These are phyloP conservation scores for Austroboletus niveus DNA, from an alignment of 1,284 basidiomycete genomes.

Conservation along the genomic window DNA sequence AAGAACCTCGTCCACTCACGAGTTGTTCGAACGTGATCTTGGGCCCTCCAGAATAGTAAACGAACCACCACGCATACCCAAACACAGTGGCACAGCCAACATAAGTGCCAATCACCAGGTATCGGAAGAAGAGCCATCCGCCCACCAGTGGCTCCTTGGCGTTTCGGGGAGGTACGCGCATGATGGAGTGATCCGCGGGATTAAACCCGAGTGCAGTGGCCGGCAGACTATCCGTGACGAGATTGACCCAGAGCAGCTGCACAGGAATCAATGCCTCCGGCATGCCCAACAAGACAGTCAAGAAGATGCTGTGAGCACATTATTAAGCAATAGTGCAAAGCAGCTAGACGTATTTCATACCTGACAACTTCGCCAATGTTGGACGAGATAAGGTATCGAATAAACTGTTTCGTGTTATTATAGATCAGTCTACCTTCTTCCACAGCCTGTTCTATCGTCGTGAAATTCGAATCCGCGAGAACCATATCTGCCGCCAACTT, in stretches of 20 bases:
- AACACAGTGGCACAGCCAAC: conserved; percentile 95
- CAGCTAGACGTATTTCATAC: conserved; percentile 31
- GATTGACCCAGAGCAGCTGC: conserved; percentile 96
- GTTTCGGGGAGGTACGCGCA: conserved; percentile 88
- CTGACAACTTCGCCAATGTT: conserved; percentile 98
- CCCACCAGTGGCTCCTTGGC: conserved; percentile 89
- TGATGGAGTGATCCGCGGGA: conserved; percentile 93
- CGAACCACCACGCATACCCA: conserved; percentile 99
- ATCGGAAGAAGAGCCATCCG: conserved; percentile 94
- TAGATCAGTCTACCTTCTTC: conserved; percentile 97
- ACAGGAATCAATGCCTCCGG: conserved; percentile 98
- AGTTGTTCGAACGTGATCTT: conserved; percentile 93
- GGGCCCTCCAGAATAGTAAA: conserved; percentile 86
- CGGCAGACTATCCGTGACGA: conserved; percentile 93
- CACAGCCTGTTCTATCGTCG: conserved; percentile 93
- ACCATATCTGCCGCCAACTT: conserved; percentile 98
- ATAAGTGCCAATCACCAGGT: conserved; percentile 90
- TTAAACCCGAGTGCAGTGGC: conserved; percentile 99
- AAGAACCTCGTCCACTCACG: conserved; percentile 47
- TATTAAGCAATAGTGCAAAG: background rate
- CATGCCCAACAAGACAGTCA: conserved; percentile 97
- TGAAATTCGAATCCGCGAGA: conserved; percentile 84
- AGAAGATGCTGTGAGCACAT: conserved; percentile 71
- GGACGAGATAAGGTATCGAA: conserved; percentile 91
- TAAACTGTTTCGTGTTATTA: conserved; percentile 99